Evolutionary conservation across 2,329 filamentous ascomycete genomes (phyloP), one percentile per base, ranked within the genome.

Genomic region (Juglanconis juglandina): DNA sequence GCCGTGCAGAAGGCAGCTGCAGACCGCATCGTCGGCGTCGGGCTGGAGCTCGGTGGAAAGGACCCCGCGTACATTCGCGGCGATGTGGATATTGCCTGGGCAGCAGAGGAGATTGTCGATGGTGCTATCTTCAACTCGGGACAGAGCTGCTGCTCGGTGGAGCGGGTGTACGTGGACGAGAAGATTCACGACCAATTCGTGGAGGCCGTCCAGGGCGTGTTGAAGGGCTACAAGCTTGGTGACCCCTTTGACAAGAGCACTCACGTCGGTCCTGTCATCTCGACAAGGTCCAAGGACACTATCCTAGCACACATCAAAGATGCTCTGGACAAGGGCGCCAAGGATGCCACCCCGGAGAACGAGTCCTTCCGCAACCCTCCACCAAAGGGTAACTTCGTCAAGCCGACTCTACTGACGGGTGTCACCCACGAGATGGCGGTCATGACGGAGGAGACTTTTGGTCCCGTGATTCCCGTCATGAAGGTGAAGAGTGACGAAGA

Each of bases 61-160:
- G 94, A 98, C 72, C 91, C 94, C 4, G 94, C 94, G 32, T 98
- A 97, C 70, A 82, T 98, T 58, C 83, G 94, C 62, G 80, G 79
- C 6, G 94, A 98, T 69, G 92, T 96, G 1, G 92, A 98, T 71
- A 76, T 96, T 52, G 86, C 86, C 52, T 97, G 93, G 94, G 93
- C 89, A 0, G 94, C 94, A 0, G 92, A 90, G 67, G 92, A 97
- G 76, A 95, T 98, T 68, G 92, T 98, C 13, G 94, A 98, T 68
- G 94, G 94, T 24, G 88, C 92, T n/a, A 81, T 98, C 60, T 98
- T 98, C 82, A 98, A 98, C 78, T 96, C 93, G 55, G 94, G 94
- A n/a, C 94, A 98, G 79, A 96, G 92, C 72, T 98, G 94, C 80
- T 98, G 94, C 76, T 90, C 92, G 32, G 81, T 98, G 57, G 94